These are phyloP conservation scores for Citrus unshiu DNA, from an alignment of 345 rosid genomes.

Conservation along the genomic window DNA sequence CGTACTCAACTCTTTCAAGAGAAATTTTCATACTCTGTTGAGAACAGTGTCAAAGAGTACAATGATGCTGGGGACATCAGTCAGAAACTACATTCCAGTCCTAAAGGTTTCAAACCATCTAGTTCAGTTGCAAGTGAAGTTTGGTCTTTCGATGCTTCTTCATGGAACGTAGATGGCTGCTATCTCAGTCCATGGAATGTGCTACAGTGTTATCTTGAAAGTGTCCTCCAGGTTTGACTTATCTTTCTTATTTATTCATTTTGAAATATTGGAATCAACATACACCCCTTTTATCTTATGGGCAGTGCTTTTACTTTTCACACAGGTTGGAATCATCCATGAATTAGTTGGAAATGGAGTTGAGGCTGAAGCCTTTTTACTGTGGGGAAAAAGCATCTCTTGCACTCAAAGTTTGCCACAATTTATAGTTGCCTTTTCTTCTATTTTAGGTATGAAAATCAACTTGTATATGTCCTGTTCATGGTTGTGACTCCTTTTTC, in stretches of 20 bases:
- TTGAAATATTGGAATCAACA: conserved; percentile 1
- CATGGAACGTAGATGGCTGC: conserved; percentile 40
- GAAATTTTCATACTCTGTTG: conserved; percentile 61
- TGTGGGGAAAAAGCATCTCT: conserved; percentile 84
- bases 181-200: conserved; percentile 89
- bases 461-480: background rate
- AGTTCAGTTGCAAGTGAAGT: conserved; percentile 47
- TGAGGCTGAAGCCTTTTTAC: conserved; percentile 65
- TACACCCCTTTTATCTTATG: background rate
- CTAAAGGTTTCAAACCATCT: conserved; percentile 41
- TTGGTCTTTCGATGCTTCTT: conserved; percentile 45
- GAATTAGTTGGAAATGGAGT: conserved; percentile 79
- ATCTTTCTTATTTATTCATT: conserved; percentile 10
- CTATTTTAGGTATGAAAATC: conserved; percentile 57
- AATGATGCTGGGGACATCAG: conserved; percentile 35
- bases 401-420: conserved; percentile 48
- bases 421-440: conserved; percentile 67
- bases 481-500: background rate
- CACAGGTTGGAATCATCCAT: conserved; percentile 67
- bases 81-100: conserved; percentile 36
- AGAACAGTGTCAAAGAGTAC: conserved; percentile 41
- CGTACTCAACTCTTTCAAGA: conserved; percentile 72
- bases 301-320: conserved; percentile 5
- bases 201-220: conserved; percentile 85
- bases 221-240: conserved; percentile 76